Percentiles rank a stretch among this genome's conserved stretches.
Conservation (phyloP, 1,284 basidiomycete genomes). For the Apiotrichum domesticum region DNA sequence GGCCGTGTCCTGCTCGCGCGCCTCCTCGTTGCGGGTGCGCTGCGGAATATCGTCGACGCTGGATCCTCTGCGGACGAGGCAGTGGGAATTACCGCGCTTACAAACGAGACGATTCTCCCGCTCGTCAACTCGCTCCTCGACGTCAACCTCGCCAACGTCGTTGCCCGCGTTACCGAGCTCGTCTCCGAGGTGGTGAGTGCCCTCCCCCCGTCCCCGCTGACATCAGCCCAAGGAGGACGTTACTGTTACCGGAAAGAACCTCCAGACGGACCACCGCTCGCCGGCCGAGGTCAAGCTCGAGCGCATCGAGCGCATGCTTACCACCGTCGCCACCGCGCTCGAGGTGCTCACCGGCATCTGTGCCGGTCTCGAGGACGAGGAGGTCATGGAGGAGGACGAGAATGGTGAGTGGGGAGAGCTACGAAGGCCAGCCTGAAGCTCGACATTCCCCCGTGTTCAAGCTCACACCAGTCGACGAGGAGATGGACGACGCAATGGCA, state of each 20-base stretch:
- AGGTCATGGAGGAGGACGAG: conserved; percentile 38
- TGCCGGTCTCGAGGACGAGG: conserved; percentile 71
- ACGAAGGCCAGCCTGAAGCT: too few relatives aligned
- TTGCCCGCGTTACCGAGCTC: conserved; percentile 55
- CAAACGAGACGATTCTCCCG: conserved; percentile 64
- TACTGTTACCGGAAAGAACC: conserved; percentile 29
- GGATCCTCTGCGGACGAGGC: conserved; percentile 62
- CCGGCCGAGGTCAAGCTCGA: conserved; percentile 63
- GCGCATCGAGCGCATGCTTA: conserved; percentile 63
- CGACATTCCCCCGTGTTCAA: too few relatives aligned
- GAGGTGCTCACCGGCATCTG: conserved; percentile 82
- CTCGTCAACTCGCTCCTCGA: conserved; percentile 65
- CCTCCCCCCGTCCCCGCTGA: conserved; percentile 24
- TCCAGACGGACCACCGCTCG: conserved; percentile 59
- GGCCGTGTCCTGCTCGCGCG: conserved; percentile 52
- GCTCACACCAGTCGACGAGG: conserved; percentile 43
- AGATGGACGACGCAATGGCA: conserved; percentile 44
- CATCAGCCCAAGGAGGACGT: conserved; percentile 24
- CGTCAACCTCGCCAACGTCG: conserved; percentile 56
- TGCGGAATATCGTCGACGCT: conserved; percentile 65
- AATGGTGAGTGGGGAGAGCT: conserved; percentile 19
- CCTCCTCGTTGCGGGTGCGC: conserved; percentile 69
- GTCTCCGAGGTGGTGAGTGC: conserved; percentile 51
- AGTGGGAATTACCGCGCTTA: conserved; percentile 31
- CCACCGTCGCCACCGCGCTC: conserved; percentile 68